These are phyloP conservation scores for Suillus discolor DNA, from an alignment of 768 basidiomycete species.

Conservation along the genomic window DNA sequence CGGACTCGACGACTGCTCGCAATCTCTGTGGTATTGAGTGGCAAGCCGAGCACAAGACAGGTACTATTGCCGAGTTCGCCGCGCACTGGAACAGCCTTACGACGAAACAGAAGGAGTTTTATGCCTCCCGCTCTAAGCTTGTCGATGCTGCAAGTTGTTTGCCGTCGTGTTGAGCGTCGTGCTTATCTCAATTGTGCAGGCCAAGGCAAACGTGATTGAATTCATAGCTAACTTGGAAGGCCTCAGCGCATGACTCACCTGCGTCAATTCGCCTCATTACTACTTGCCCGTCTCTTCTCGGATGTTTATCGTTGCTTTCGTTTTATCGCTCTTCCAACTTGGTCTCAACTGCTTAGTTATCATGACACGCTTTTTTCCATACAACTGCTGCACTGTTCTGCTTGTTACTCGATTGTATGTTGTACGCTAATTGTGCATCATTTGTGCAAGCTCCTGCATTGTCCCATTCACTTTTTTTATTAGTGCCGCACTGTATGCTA, in stretches of 20 bases:
- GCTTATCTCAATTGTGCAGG: not conserved
- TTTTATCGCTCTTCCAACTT: not conserved
- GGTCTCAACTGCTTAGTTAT: not conserved
- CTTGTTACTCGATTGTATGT: not conserved
- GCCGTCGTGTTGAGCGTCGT: not conserved
- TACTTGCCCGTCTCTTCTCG: not conserved
- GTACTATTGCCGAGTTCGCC: not conserved
- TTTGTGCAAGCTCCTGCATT: not conserved
- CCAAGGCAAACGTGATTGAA: not conserved
- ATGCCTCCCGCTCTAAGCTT: conserved; percentile 1
- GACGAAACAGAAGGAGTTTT: not conserved
- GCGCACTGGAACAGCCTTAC: not conserved
- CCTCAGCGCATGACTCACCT: not conserved
- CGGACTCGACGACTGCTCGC: not conserved
- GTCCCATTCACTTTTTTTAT: not conserved
- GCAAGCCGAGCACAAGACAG: conserved; percentile 2
- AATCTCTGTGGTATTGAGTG: conserved; percentile 4
- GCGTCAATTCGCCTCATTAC: too few species aligned
- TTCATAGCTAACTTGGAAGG: not conserved
- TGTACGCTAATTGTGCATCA: not conserved
- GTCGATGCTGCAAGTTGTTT: not conserved
- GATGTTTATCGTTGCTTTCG: not conserved
- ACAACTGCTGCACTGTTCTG: too few species aligned
- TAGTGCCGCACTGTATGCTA: not conserved
- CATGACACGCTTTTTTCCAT: not conserved